phyloP scores from a whole-genome alignment of 225 moss, liverwort and hornwort genomes.

The Lunularia cruciata region DNA sequence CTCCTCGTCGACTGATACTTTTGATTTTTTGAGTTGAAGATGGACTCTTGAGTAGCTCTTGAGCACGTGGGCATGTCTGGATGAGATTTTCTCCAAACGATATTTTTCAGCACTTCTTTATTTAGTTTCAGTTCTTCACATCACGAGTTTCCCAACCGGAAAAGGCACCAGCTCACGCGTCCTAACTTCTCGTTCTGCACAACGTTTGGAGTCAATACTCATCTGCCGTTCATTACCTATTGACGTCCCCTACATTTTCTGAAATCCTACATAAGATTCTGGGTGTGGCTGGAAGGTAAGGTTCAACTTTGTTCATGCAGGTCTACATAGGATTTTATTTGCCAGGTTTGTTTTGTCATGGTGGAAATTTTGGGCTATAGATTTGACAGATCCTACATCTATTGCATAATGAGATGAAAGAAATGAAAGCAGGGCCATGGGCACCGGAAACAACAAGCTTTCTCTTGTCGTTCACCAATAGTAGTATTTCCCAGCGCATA shows the following conservation, averaged over 20 bases:
- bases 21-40: constrained; percentile 1
- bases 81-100: background rate
- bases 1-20: constrained; percentile 5
- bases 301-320: background rate
- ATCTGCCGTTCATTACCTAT: no score
- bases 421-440: background rate
- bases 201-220: background rate
- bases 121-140: background rate
- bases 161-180: background rate
- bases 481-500: no score
- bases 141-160: background rate
- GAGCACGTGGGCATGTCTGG: constrained; percentile 5
- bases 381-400: background rate
- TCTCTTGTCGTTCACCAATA: background rate
- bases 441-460: no score
- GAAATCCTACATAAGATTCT: background rate
- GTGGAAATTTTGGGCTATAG: background rate
- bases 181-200: background rate
- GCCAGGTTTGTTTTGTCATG: background rate
- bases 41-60: constrained; percentile 2
- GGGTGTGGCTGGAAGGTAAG: background rate
- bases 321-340: background rate
- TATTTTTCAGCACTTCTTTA: no score
- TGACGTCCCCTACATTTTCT: no score
- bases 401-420: background rate